Base-by-base conservation (phyloP, 257 asterid genomes). In the Leonotis leonurus region DNA sequence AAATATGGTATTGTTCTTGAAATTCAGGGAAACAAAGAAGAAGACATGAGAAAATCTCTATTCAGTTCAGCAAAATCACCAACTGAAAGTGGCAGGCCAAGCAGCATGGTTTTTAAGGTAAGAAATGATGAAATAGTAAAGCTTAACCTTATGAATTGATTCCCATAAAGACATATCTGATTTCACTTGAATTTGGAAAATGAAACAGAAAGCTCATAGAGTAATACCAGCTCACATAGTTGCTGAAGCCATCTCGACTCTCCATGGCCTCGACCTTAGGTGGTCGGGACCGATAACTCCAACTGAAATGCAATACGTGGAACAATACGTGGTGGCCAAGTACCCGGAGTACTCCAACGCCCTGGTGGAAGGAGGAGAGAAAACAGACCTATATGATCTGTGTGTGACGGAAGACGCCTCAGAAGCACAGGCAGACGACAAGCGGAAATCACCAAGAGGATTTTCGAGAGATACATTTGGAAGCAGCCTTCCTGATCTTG, bases 241-340 rank as follows among this genome's bases (percentile, higher is more conserved):
- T 7, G 95, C 95, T 1, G 95, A 89, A 69, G 95, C 94, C 25
- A 89, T 89, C 70, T 89, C 91, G 36, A 89, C 89, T 18, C 89
- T 86, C 75, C 91, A 82, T 22, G 97, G 97, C 5, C 81, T 83
- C 20, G 97, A 86, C 70, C 87, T 89, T 1, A 75, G 95, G 73
- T 89, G 97, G 94, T 83, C 95, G 12, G 95, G 97, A 0, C 97
- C 97, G 12, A 89, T 89, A 67, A 89, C 97, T 8, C 95, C 95
- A 3, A 69, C 65, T 8, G 97, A 89, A 70, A 84, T 79, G 91
- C 91, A 86, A 53, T 89, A 82, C 27, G 97, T 89, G 1, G 83
- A 86, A 56, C 89, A 86, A 39, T 89, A 89, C 39, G 97, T 84
- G 7, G 63, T 86, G 0, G 97, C 97, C 6, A 89, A 89, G 64